Evolutionary conservation across 2,329 filamentous ascomycete species (phyloP), one percentile per base, ranked within the genome.

Genomic region (Monilinia fructicola): DNA sequence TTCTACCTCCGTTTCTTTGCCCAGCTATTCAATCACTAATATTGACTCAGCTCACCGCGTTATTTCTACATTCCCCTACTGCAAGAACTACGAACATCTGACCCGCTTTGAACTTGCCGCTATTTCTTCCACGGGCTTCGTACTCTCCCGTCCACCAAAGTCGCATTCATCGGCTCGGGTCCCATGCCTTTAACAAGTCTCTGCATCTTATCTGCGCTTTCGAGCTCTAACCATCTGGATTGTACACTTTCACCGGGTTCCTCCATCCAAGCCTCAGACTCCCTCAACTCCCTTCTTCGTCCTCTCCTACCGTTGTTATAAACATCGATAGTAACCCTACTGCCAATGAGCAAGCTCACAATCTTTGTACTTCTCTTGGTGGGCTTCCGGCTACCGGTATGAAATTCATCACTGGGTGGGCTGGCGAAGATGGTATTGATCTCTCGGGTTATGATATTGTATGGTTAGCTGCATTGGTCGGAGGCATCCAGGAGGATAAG

Each of bases 141-240:
- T 76, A 2, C 68, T 71, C 0, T 21, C 68, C n/a, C 70, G 2
- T 77, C 78, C 0, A 67, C 67, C 0, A 77, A 72, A 9, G 75
- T 84, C 23, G 80, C 79, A 1, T 83, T 84, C 69, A 77, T 85
- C 4, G 82, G 83, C 16, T 83, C 80, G 0, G 82, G 83, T 0
- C 82, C 82, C 0, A 71, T 84, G 1, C 83, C 82, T 0, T 70
- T 84, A 21, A 83, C 81, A 0, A 81, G 79, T 0, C 71, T 84
- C 3, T 82, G 81, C 67, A 74, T 84, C 2, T 68, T 79, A 18
- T 70, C 76, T 1, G 71, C 75, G 2, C 76, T 81, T 16, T 74
- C 76, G 1, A 68, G 64, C 0, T 66, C 64, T 52, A 42, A 66
- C 44, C 50, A 64, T 28, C 35, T 40, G 28, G 21, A 53, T 2